These are phyloP conservation scores for Colletotrichum tropicale DNA, from an alignment of 2,329 filamentous ascomycete genomes.

Conservation along the genomic window DNA sequence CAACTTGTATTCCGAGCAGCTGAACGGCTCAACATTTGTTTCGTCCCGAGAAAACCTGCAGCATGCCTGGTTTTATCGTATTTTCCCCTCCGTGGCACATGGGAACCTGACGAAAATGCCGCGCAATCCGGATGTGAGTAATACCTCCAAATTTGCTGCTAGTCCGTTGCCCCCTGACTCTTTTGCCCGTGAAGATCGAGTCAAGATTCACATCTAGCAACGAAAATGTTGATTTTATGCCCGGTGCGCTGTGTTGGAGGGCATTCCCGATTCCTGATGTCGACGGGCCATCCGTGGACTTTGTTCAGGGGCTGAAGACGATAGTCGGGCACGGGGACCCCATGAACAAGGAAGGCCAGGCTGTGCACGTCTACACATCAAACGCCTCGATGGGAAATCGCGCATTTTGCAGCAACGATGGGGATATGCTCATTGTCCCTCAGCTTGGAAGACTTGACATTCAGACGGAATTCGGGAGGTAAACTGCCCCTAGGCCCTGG, in stretches of 20 bases:
- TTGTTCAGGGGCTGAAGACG: conserved; percentile 52
- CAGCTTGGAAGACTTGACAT: conserved; percentile 68
- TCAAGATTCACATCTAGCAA: conserved; percentile 44
- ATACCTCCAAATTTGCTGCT: neutral
- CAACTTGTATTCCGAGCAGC: conserved; percentile 50
- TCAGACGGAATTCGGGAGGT: conserved; percentile 68
- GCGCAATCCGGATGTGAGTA: conserved; percentile 15
- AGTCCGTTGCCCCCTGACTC: neutral
- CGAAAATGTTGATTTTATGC: conserved; percentile 39
- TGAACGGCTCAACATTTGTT: conserved; percentile 46
- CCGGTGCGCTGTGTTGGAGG: conserved; percentile 45
- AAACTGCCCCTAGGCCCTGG: conserved; percentile 14
- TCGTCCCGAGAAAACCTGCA: conserved; percentile 18
- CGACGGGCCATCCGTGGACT: conserved; percentile 37
- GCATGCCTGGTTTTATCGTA: conserved; percentile 35
- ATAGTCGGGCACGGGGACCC: conserved; percentile 54
- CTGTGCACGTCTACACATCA: conserved; percentile 52
- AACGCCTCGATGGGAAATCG: conserved; percentile 49
- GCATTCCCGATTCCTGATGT: conserved; percentile 31
- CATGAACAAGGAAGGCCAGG: conserved; percentile 52
- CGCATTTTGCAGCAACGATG: conserved; percentile 60
- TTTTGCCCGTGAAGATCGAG: conserved; percentile 18
- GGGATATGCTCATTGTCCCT: conserved; percentile 68
- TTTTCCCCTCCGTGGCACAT: conserved; percentile 31
- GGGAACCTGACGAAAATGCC: conserved; percentile 7